Base-by-base conservation (phyloP, 2,329 filamentous ascomycete genomes). In the Nemania sp. region DNA sequence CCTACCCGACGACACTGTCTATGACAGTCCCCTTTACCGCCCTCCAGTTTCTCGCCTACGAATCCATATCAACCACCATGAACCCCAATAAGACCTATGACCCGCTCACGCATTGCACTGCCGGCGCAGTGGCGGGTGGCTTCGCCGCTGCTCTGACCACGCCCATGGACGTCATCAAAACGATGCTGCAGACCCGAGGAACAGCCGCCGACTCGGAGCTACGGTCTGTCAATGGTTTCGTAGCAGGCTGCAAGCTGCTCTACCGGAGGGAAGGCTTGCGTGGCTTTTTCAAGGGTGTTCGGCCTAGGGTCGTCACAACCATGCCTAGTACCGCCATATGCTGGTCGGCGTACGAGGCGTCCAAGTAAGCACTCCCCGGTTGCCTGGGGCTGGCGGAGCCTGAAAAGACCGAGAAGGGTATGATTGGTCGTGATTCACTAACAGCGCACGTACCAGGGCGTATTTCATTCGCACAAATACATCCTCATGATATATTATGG, bases 261-360 rank as follows among this genome's bases (percentile, higher is more conserved):
- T 89, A 91, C 71, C 82, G 84, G 65, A 85, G 92, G 68, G 93
- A 96, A 69, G 94, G 94, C 30, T 80, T 89, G 66, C 79, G 78
- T 52, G 94, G 94, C 3, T 99, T 97, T 75, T 92, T 97, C 76
- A 92, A 95, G 70, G 94, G 94, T 37, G 83, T 97, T 69, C 86
- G 89, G 65, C 94, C 94, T 41, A 82, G 94, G 67, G 88, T 99
- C 42, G 86, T 99, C 59, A 97, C 92, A 9, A 96, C 94, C 1
- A 97, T 97, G 89, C 94, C 94, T 17, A 97, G 92, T 75, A 99
- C 94, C 28, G 94, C 94, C n/a, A 99, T 99, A 68, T 99, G 94
- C 80, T 99, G 94, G 94, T 94, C 84, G 33, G 83, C 83, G 24
- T 87, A 87, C 64, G 84, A 87, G 66, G 84, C 84, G 59, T 86